A percentile compares a stretch with the other conserved stretches of the same genome.
phyloP scores from a whole-genome alignment of 352 stramenopile species.

The Phytophthora hibernalis region DNA sequence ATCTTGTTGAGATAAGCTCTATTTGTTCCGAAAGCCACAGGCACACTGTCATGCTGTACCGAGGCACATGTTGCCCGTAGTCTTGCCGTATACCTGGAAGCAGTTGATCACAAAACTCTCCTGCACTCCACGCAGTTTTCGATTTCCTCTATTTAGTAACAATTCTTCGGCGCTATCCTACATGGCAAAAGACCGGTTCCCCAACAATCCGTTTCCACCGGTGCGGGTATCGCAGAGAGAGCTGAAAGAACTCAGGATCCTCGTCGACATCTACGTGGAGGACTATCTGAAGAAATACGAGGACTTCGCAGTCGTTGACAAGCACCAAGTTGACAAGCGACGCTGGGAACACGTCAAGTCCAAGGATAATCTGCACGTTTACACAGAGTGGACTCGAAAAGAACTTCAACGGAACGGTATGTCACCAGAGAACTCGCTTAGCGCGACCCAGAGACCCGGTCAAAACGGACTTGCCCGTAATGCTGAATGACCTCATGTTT shows the following conservation, averaged over 20 bases:
- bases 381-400: constrained; percentile 19
- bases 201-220: constrained; percentile 16
- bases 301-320: constrained; percentile 19
- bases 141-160: background rate
- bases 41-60: background rate
- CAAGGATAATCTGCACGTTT: constrained; percentile 28
- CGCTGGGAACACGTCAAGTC: constrained; percentile 35
- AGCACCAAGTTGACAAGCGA: constrained; percentile 23
- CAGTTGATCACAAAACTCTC: too few relatives aligned
- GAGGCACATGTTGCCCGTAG: background rate
- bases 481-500: constrained; percentile 45
- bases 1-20: background rate
- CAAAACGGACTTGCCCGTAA: constrained; percentile 15
- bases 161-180: background rate
- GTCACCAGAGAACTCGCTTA: constrained; percentile 5
- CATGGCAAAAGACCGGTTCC: constrained; percentile 26
- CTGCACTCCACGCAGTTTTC: background rate
- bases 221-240: constrained; percentile 18
- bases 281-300: constrained; percentile 34
- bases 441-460: constrained; percentile 15
- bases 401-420: constrained; percentile 25
- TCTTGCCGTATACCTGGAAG: background rate
- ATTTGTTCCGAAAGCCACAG: background rate
- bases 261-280: constrained; percentile 21
- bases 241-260: constrained; percentile 14